Evolutionary conservation across 495 filamentous ascomycete species (phyloP).

Genomic region (Aspergillus coremiiformis): DNA sequence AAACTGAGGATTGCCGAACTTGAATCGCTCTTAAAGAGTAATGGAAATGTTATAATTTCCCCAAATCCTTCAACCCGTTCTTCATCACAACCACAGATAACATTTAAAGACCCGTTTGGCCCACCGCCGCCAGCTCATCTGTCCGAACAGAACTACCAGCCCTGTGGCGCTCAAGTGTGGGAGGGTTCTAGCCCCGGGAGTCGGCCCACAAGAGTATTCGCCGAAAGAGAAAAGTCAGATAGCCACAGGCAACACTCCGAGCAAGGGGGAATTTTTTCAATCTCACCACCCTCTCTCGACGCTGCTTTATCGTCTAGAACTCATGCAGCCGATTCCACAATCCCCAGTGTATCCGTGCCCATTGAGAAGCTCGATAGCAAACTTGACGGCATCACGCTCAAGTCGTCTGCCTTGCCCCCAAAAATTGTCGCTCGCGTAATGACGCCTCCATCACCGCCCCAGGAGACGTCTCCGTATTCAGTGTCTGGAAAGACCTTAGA

Average conservation of each 20-base stretch:
- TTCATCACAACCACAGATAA: conserved; percentile 1
- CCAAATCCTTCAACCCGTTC: conserved; percentile 4
- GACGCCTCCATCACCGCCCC: conserved; percentile 36
- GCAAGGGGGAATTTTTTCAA: conserved; percentile 15
- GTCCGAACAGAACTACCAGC: neutral
- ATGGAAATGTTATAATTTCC: conserved; percentile 8
- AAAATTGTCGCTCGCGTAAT: conserved; percentile 38
- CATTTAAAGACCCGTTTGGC: conserved; percentile 1
- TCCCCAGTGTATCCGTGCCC: conserved; percentile 31
- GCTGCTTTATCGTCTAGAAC: conserved; percentile 36
- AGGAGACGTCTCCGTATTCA: conserved; percentile 23
- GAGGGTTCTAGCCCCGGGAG: conserved; percentile 35
- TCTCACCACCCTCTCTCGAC: conserved; percentile 31
- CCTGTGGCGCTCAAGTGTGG: conserved; percentile 30
- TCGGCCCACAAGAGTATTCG: conserved; percentile 40
- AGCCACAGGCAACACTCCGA: conserved; percentile 17
- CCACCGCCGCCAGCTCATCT: neutral
- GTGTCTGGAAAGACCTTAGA: conserved; percentile 22
- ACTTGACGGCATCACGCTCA: conserved; percentile 43
- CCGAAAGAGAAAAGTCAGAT: conserved; percentile 24
- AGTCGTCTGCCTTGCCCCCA: conserved; percentile 39
- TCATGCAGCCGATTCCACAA: conserved; percentile 17
- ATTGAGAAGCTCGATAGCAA: conserved; percentile 44
- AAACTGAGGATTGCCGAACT: conserved; percentile 35
- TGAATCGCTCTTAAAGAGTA: conserved; percentile 23